Evolutionary conservation across 306 rosid genomes (phyloP).

Genomic region (Pyrus bretschneideri): DNA sequence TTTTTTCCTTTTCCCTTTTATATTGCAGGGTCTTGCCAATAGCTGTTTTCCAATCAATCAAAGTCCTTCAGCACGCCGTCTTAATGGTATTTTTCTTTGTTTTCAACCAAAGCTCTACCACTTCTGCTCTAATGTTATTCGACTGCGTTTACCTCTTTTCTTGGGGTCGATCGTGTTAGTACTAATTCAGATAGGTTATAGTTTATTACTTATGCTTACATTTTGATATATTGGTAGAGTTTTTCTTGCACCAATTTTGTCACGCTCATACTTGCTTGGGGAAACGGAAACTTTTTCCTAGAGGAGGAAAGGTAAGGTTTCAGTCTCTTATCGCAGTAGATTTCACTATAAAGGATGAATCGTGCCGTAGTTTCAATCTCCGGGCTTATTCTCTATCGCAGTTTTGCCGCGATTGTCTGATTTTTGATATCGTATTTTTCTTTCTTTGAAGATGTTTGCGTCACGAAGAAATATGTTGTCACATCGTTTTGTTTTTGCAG

Average conservation of each 20-base stretch:
- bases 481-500: constrained; percentile 35
- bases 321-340: constrained; percentile 3
- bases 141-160: background rate
- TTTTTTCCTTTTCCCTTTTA: constrained; percentile 8
- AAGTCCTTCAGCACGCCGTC: constrained; percentile 72
- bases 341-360: constrained; percentile 2
- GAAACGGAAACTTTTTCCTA: constrained; percentile 69
- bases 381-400: background rate
- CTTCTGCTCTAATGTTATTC: background rate
- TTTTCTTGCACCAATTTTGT: constrained; percentile 92
- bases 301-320: constrained; percentile 75
- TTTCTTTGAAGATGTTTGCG: background rate
- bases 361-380: background rate
- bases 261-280: constrained; percentile 83
- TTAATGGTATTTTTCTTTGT: constrained; percentile 50
- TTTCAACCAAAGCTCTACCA: constrained; percentile 8
- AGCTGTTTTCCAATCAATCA: constrained; percentile 63
- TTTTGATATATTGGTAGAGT: constrained; percentile 41
- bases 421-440: background rate
- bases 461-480: background rate
- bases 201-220: constrained; percentile 20
- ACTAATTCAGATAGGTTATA: background rate
- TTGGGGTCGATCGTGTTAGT: background rate
- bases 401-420: background rate
- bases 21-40: constrained; percentile 67